Evolutionary conservation across 495 filamentous ascomycete genomes (phyloP).

Genomic region (Polyplosphaeria fusca): DNA sequence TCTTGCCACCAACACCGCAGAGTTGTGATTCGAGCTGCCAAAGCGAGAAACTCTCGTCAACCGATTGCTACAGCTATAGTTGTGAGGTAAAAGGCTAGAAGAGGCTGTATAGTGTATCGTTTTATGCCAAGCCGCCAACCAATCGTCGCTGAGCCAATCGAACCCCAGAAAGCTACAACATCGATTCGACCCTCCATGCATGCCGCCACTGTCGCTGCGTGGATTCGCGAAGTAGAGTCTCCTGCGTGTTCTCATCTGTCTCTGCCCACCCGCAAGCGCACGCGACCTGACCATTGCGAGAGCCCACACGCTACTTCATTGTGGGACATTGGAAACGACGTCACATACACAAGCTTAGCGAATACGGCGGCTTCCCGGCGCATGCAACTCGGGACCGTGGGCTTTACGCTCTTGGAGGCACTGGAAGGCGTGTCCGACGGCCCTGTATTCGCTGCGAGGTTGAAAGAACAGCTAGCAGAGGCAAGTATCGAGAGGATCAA

Average conservation of each 20-base stretch:
- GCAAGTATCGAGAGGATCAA: constrained; percentile 1
- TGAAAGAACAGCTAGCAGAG: constrained; percentile 1
- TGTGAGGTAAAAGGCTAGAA: no score
- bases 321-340: constrained; percentile 10
- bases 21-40: no score
- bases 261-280: constrained; percentile 3
- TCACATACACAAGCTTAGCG: constrained; percentile 10
- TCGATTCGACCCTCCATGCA: constrained; percentile 4
- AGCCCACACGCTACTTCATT: constrained; percentile 7
- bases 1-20: no score
- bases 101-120: no score
- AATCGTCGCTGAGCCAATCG: neutral
- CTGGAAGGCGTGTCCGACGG: constrained; percentile 3
- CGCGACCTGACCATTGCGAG: constrained; percentile 4
- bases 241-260: constrained; percentile 2
- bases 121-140: neutral
- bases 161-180: neutral
- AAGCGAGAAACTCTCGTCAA: no score
- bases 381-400: constrained; percentile 13
- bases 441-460: constrained; percentile 6
- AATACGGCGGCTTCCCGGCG: constrained; percentile 11
- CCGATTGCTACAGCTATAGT: no score
- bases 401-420: constrained; percentile 2
- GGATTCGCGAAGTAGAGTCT: constrained; percentile 2
- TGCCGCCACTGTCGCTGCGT: constrained; percentile 2